These are phyloP conservation scores for Trifolium subterraneum DNA, from an alignment of 306 rosid genomes.

Conservation along the genomic window DNA sequence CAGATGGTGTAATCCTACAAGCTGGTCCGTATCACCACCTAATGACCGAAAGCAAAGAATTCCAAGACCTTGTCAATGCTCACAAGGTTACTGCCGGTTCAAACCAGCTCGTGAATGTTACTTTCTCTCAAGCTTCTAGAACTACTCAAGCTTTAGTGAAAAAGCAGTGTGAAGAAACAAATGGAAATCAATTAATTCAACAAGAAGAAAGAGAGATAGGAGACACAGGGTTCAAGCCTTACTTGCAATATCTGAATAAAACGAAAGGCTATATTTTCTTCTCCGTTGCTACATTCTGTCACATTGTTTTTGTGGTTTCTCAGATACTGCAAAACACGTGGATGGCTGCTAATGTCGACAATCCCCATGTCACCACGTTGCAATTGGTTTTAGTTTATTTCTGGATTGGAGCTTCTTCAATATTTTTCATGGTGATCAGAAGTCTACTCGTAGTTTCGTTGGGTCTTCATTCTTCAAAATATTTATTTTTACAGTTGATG, in stretches of 20 bases:
- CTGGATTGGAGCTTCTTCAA: not conserved
- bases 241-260: not conserved
- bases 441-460: not conserved
- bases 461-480: not conserved
- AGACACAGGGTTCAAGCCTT: not conserved
- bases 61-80: not conserved
- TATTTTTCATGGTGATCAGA: not conserved
- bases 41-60: not conserved
- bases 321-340: not conserved
- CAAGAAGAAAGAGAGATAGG: not conserved
- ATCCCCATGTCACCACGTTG: not conserved
- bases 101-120: not conserved
- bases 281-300: not conserved
- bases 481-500: not conserved
- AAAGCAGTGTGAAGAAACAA: not conserved
- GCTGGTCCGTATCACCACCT: not conserved
- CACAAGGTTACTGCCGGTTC: not conserved
- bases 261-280: not conserved
- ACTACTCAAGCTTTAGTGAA: too few species aligned
- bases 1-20: not conserved
- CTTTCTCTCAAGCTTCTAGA: not conserved
- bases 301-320: not conserved
- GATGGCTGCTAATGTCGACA: not conserved
- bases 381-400: not conserved
- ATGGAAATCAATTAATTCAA: not conserved